Evolutionary conservation across 176 grass and related monocot genomes (phyloP), one percentile per base, ranked within the genome.

Genomic region (Avena insularis): DNA sequence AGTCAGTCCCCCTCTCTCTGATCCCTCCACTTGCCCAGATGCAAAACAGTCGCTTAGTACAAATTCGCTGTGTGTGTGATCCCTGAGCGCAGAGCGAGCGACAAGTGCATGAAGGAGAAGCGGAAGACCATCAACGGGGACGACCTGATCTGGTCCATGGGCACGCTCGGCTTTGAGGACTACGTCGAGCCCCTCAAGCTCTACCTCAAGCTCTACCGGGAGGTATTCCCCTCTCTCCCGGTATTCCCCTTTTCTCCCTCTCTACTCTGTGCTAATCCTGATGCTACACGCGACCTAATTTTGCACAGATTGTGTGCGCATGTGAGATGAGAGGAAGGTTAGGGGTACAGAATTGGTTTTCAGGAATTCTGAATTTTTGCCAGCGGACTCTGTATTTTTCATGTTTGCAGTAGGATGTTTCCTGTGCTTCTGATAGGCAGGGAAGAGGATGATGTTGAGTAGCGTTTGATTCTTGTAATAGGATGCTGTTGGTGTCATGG

Each of bases 41-140:
- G 51, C 67, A 8, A 76, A 77, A 38, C 12, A 6, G 5, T 53
- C 16, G 36, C 66, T 19, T 10, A 10, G 35, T 15, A 17, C 23
- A 0, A 75, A 2, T 68, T 17, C 11, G 8, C 19, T 72, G 40
- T 8, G 12, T 47, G 12, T 48, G 17, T 73, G 45, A 33, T 64
- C 17, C 61, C 76, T 48, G 71, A 5, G 70, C 43, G 86, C 77
- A 95, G 93, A 61, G 93, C 93, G 4, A 95, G 93, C 81, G 91
- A 93, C 59, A 95, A 95, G 84, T 95, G 91, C 86, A 83, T 88
- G 68, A 95, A 92, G 71, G 93, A 95, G 84, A 95, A 92, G 84
- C 87, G 91, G 46, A 95, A 95, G 76, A 95, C 91, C 64, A 89
- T 95, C 69, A 95, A 95, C 38, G 93, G 93, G 2, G 93, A 95